Conservation (phyloP, 768 basidiomycete species). For the Royoungia palumana region DNA sequence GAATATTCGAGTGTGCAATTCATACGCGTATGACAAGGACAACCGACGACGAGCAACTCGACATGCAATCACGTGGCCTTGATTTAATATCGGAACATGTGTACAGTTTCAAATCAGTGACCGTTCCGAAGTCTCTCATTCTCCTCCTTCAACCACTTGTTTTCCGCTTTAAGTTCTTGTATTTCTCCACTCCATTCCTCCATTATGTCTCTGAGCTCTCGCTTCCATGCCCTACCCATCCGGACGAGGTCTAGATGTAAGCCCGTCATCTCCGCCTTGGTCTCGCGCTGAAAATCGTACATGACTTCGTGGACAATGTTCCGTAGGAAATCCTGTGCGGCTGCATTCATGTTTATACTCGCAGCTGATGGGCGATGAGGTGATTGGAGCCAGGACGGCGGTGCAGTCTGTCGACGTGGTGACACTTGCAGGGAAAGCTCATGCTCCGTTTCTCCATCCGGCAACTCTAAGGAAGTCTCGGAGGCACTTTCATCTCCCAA, state of each 20-base stretch:
- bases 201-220: conserved; percentile 59
- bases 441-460: conserved; percentile 26
- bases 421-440: conserved; percentile 56
- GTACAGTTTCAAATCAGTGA: no score
- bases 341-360: conserved; percentile 28
- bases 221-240: conserved; percentile 68
- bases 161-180: conserved; percentile 41
- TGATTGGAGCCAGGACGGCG: conserved; percentile 38
- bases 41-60: neutral
- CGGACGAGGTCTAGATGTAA: conserved; percentile 70
- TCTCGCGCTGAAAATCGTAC: conserved; percentile 70
- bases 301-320: conserved; percentile 67
- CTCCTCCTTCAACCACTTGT: conserved; percentile 59
- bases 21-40: conserved; percentile 3
- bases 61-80: conserved; percentile 8
- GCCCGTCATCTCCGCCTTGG: conserved; percentile 67
- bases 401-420: conserved; percentile 43
- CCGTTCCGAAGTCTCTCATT: conserved; percentile 56
- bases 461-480: conserved; percentile 1
- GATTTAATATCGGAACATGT: no score
- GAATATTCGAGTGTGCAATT: conserved; percentile 4
- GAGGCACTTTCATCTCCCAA: conserved; percentile 2
- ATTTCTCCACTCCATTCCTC: conserved; percentile 61
- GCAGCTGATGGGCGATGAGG: conserved; percentile 33
- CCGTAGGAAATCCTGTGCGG: conserved; percentile 56